These are phyloP conservation scores for Neurospora intermedia DNA, from an alignment of 495 filamentous ascomycete genomes.

Conservation along the genomic window DNA sequence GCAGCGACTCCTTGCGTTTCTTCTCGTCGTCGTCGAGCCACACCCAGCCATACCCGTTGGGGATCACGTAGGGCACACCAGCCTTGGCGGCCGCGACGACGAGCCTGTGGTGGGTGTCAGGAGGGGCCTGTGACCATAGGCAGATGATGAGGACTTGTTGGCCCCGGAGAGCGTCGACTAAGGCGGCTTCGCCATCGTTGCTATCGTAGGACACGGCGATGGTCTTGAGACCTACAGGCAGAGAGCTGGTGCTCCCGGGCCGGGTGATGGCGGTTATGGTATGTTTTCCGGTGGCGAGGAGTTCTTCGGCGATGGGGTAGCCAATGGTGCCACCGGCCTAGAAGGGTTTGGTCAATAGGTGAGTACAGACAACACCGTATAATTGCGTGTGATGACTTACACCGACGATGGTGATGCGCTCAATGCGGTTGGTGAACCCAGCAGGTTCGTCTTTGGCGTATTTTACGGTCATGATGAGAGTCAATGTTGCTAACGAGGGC, in stretches of 20 bases:
- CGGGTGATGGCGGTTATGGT: slow-evolving; percentile 46
- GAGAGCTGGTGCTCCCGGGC: slow-evolving; percentile 22
- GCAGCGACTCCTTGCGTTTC: slow-evolving; percentile 21
- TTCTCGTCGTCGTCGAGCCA: neutral
- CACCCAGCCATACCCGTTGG: slow-evolving; percentile 42
- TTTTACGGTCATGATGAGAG: neutral
- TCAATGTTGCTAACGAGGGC: neutral
- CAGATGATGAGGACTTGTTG: slow-evolving; percentile 55
- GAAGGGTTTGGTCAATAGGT: neutral
- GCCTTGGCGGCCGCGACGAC: slow-evolving; percentile 51
- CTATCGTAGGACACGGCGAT: slow-evolving; percentile 26
- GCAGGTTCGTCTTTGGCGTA: slow-evolving; percentile 17
- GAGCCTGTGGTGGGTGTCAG: slow-evolving; percentile 33
- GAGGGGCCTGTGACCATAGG: slow-evolving; percentile 20
- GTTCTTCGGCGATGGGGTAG: slow-evolving; percentile 37
- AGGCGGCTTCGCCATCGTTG: slow-evolving; percentile 12
- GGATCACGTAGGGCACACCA: slow-evolving; percentile 49
- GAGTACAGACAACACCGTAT: neutral
- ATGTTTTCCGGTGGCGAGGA: slow-evolving; percentile 41
- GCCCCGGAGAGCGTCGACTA: slow-evolving; percentile 33
- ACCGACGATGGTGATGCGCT: slow-evolving; percentile 37
- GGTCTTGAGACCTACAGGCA: slow-evolving; percentile 30
- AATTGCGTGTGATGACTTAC: slow-evolving; percentile 18
- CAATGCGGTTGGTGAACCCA: slow-evolving; percentile 23
- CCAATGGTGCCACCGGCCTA: slow-evolving; percentile 52